A percentile compares a stretch with the other conserved stretches of the same genome.
These are phyloP conservation scores for Pichia sp. DNA, from an alignment of 1,139 yeast species.

Conservation along the genomic window DNA sequence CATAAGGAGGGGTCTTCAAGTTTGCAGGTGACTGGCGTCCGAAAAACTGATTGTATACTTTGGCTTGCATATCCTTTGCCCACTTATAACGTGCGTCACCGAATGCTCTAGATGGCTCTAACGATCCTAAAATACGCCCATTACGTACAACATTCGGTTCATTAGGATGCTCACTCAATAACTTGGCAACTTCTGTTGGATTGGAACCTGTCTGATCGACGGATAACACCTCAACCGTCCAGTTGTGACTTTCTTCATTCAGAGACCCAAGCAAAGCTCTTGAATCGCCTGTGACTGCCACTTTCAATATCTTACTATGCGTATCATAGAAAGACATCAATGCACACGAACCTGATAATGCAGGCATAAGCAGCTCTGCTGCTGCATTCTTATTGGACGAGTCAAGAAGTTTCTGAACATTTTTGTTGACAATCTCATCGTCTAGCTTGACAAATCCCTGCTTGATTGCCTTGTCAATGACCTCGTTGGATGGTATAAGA, in stretches of 20 bases:
- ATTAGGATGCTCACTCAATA: constrained; percentile 84
- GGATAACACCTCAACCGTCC: constrained; percentile 86
- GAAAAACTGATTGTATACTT: constrained; percentile 70
- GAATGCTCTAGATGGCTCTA: constrained; percentile 95
- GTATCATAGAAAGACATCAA: constrained; percentile 83
- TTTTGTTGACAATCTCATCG: constrained; percentile 76
- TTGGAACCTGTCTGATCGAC: constrained; percentile 95
- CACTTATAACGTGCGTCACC: constrained; percentile 94
- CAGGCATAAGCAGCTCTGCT: constrained; percentile 81
- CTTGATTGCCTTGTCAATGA: constrained; percentile 74
- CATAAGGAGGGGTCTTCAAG: constrained; percentile 89
- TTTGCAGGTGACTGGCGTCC: constrained; percentile 79
- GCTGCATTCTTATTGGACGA: constrained; percentile 60
- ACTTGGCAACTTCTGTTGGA: constrained; percentile 78
- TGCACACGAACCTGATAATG: constrained; percentile 93
- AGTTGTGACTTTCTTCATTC: constrained; percentile 54
- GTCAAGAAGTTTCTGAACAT: constrained; percentile 63
- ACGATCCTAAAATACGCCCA: constrained; percentile 89
- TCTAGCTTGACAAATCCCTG: constrained; percentile 80
- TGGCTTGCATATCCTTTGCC: constrained; percentile 71
- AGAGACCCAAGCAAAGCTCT: constrained; percentile 83
- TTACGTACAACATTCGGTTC: constrained; percentile 79
- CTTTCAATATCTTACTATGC: constrained; percentile 62
- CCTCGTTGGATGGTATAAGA: constrained; percentile 58
- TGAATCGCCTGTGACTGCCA: constrained; percentile 96